phyloP scores from a whole-genome alignment of 805 yeast species.

The Scheffersomyces coipomensis region DNA sequence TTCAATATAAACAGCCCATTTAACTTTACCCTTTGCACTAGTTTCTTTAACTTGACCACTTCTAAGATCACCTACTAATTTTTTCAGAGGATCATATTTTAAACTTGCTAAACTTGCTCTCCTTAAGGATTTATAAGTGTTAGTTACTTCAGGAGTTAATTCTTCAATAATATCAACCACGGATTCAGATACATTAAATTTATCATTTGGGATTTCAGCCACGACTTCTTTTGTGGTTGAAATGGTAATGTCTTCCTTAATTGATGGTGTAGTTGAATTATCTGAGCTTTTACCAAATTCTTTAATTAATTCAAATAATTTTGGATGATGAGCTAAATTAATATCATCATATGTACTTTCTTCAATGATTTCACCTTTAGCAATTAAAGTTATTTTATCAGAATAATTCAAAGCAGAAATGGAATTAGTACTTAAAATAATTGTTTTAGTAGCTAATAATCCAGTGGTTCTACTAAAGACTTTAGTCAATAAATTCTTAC shows the following conservation, averaged over 20 bases:
- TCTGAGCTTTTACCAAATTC: conserved; percentile 29
- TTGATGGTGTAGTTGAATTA: neutral
- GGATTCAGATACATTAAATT: conserved; percentile 20
- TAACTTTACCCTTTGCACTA: conserved; percentile 60
- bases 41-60: conserved; percentile 43
- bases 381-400: conserved; percentile 58
- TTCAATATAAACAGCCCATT: conserved; percentile 47
- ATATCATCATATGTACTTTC: conserved; percentile 29
- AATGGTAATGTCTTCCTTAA: too few relatives aligned
- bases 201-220: conserved; percentile 15
- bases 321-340: conserved; percentile 16
- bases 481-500: conserved; percentile 49
- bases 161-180: conserved; percentile 14
- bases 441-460: conserved; percentile 49
- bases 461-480: conserved; percentile 48
- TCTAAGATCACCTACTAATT: conserved; percentile 24
- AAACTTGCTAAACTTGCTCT: conserved; percentile 63
- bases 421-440: conserved; percentile 59
- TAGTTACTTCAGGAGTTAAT: conserved; percentile 16
- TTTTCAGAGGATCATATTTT: conserved; percentile 35
- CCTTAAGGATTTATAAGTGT: neutral
- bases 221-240: neutral
- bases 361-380: conserved; percentile 55
- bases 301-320: conserved; percentile 30
- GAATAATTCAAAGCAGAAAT: conserved; percentile 57